Evolutionary conservation across 148 eudicot species (phyloP).

Genomic region (Tetragonia tetragonoides): DNA sequence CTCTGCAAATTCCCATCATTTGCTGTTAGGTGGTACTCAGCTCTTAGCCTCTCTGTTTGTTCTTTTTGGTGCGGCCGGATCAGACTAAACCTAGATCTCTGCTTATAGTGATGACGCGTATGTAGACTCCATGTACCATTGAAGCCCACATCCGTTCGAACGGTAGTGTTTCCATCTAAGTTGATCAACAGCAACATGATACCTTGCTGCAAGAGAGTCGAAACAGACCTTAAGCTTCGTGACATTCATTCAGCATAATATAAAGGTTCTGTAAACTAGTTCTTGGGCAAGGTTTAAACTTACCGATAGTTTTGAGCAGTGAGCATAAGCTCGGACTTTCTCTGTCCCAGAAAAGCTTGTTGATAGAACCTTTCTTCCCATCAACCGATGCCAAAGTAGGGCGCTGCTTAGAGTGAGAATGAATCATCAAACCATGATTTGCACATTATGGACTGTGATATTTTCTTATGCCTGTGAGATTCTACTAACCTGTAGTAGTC

Average conservation of each 20-base stretch:
- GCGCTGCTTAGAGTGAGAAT: slow-evolving; percentile 49
- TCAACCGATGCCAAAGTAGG: slow-evolving; percentile 83
- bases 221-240: background rate
- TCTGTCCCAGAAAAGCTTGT: slow-evolving; percentile 57
- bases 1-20: slow-evolving; percentile 65
- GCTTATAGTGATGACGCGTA: slow-evolving; percentile 20
- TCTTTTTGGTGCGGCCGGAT: slow-evolving; percentile 22
- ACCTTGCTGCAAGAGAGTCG: slow-evolving; percentile 52
- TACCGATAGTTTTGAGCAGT: slow-evolving; percentile 82
- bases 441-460: background rate
- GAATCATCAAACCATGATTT: slow-evolving; percentile 7
- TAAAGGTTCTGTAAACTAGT: background rate
- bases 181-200: slow-evolving; percentile 65
- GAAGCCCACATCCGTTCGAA: slow-evolving; percentile 36
- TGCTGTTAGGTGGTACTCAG: slow-evolving; percentile 81
- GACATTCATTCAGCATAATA: too few relatives aligned
- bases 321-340: slow-evolving; percentile 73
- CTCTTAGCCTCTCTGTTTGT: slow-evolving; percentile 33
- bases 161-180: slow-evolving; percentile 55
- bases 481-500: slow-evolving; percentile 80
- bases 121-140: slow-evolving; percentile 26
- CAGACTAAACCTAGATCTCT: slow-evolving; percentile 17
- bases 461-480: background rate
- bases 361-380: slow-evolving; percentile 75
- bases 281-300: slow-evolving; percentile 21